A percentile compares a stretch with the other conserved stretches of the same genome.
Evolutionary conservation across 306 rosid species (phyloP).

Genomic region (Prunus campanulata): DNA sequence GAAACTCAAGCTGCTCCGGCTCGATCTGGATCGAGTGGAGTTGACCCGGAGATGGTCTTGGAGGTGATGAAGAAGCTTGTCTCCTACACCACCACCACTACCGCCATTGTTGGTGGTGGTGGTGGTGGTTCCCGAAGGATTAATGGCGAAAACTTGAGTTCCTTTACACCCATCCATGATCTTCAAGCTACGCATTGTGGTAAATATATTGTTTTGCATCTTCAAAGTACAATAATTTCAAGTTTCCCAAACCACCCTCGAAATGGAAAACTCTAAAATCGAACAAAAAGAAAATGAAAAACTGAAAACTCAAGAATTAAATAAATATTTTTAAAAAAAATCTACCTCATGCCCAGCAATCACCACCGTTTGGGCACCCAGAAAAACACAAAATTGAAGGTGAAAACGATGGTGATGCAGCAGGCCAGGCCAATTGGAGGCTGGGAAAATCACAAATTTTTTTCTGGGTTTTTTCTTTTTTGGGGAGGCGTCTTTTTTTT

Average conservation of each 20-base stretch:
- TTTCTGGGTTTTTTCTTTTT: constrained; percentile 5
- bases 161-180: constrained; percentile 85
- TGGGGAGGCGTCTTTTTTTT: background rate
- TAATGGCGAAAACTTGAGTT: constrained; percentile 60
- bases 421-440: constrained; percentile 17
- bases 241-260: background rate
- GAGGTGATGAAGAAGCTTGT: constrained; percentile 52
- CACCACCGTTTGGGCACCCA: constrained; percentile 27
- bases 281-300: background rate
- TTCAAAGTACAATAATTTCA: constrained; percentile 18
- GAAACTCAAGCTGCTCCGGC: constrained; percentile 7
- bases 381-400: background rate
- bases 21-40: constrained; percentile 44
- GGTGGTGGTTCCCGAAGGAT: constrained; percentile 30
- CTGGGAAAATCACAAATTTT: constrained; percentile 10
- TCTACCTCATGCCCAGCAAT: constrained; percentile 23
- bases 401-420: constrained; percentile 26
- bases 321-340: background rate
- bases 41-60: constrained; percentile 53
- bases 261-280: background rate
- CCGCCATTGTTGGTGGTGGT: constrained; percentile 11
- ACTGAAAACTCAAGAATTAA: background rate
- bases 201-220: constrained; percentile 72
- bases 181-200: constrained; percentile 78
- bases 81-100: constrained; percentile 37